Percentiles rank a stretch among this genome's conserved stretches.
phyloP scores from a whole-genome alignment of 352 stramenopile genomes.

The Elongisporangium prolatum region DNA sequence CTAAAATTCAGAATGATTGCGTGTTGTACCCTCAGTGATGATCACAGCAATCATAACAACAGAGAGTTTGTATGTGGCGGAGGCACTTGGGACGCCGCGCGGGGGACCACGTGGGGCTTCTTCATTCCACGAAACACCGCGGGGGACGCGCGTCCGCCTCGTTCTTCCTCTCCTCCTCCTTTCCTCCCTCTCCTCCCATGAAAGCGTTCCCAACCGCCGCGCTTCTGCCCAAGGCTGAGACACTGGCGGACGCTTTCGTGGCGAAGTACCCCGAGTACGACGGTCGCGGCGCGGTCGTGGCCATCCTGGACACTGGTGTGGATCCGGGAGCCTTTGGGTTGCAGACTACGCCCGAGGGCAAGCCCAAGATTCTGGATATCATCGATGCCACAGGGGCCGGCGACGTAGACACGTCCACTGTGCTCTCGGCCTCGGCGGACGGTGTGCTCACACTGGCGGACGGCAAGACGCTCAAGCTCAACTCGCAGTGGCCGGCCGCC shows the following conservation, averaged over 20 bases:
- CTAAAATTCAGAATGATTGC: not conserved
- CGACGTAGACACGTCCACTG: conserved; percentile 89
- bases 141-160: not conserved
- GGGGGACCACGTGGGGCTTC: not conserved
- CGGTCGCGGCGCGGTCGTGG: conserved; percentile 88
- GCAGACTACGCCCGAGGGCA: conserved; percentile 78
- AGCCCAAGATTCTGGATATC: conserved; percentile 93
- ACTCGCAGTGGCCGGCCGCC: conserved; percentile 57
- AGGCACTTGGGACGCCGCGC: not conserved
- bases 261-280: conserved; percentile 82
- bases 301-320: conserved; percentile 96
- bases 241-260: conserved; percentile 77
- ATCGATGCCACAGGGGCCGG: conserved; percentile 93
- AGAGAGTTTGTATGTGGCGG: not conserved
- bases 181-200: conserved; percentile 9
- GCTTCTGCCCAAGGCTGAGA: conserved; percentile 91
- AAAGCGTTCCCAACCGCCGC: conserved; percentile 61
- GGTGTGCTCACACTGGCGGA: conserved; percentile 33
- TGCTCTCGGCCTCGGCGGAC: conserved; percentile 42
- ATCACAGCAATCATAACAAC: not conserved
- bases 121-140: not conserved
- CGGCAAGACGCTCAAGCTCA: conserved; percentile 67
- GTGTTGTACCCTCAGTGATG: not conserved
- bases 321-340: conserved; percentile 89
- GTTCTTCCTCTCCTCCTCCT: not conserved